phyloP scores from a whole-genome alignment of 306 rosid species.

The Fragaria vesca region DNA sequence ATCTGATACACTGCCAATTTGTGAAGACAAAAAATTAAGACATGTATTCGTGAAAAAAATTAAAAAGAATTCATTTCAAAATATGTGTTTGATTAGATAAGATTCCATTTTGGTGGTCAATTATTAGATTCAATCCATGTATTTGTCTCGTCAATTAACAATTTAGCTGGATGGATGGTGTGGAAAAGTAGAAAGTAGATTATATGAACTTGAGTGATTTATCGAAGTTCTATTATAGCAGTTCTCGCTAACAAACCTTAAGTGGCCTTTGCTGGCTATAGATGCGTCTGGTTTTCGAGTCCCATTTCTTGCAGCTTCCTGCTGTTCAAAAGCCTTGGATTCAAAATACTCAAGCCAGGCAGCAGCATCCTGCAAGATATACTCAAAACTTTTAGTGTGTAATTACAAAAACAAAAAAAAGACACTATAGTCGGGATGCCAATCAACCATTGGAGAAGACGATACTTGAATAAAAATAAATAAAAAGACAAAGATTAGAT shows the following conservation, averaged over 20 bases:
- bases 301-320: slow-evolving; percentile 98
- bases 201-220: not conserved
- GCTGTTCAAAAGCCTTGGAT: slow-evolving; percentile 99
- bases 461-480: not conserved
- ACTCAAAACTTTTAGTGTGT: slow-evolving; percentile 16
- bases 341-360: slow-evolving; percentile 99
- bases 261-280: slow-evolving; percentile 97
- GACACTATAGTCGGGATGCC: not conserved
- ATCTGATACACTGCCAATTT: slow-evolving; percentile 82
- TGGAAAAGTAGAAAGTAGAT: not conserved
- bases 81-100: not conserved
- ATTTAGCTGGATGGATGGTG: not conserved
- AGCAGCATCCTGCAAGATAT: slow-evolving; percentile 85
- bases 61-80: not conserved
- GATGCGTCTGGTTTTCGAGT: slow-evolving; percentile 96
- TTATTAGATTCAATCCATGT: not conserved
- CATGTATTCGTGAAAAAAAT: not conserved
- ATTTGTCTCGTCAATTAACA: not conserved
- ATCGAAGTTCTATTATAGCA: slow-evolving; percentile 9
- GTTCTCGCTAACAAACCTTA: slow-evolving; percentile 55
- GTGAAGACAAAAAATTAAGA: not conserved
- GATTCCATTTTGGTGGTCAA: not conserved
- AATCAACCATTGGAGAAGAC: not conserved
- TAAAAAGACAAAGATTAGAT: not conserved
- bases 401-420: not conserved